Evolutionary conservation across 2,329 filamentous ascomycete species (phyloP), one percentile per base, ranked within the genome.

Genomic region (Fonsecaea monophora): DNA sequence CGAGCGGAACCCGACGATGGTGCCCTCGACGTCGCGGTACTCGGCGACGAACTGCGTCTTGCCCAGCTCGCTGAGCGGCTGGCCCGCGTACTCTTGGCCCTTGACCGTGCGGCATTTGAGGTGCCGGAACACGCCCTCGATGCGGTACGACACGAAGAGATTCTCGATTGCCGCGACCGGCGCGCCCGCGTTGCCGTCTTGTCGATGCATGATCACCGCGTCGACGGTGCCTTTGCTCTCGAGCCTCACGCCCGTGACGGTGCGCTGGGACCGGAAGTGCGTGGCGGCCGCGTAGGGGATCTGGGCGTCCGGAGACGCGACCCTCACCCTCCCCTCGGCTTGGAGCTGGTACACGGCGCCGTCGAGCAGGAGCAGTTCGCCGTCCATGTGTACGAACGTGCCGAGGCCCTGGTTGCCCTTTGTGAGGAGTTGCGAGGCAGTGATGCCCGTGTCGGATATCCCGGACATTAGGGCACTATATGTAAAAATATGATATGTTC

Each of bases 401-500:
- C 83, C 83, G 9, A 85, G 78, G 65, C 83, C 83, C 76, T 83
- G 78, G 71, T 82, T 83, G 59, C 83, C 83, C 71, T 82, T 79
- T 48, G 76, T 73, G 13, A 79, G 74, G 65, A 84, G 78, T 72
- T 82, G 78, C 48, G 81, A 77, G 56, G 80, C 82, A 59, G 80
- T 74, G 65, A 83, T 83, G 40, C 82, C 82, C 53, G 79, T 78
- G 69, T 82, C 79, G 65, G 79, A 80, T 45, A 82, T 75, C 15
- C 80, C 81, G 59, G 78, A 77, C 80, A 82, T 82, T 2, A 82
- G 72, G 32, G 80, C 80, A 62, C 45, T 50, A 25, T 21, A 21
- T 21, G 21, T 21, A 21, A 21, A 21, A 21, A 25, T 25, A 25
- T 25, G 25, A 25, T 1, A 25, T 25, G 25, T 25, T 25, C 25